Percentiles rank a stretch among this genome's conserved stretches.
Evolutionary conservation across 2,329 filamentous ascomycete genomes (phyloP).

Genomic region (Colletotrichum limetticola): DNA sequence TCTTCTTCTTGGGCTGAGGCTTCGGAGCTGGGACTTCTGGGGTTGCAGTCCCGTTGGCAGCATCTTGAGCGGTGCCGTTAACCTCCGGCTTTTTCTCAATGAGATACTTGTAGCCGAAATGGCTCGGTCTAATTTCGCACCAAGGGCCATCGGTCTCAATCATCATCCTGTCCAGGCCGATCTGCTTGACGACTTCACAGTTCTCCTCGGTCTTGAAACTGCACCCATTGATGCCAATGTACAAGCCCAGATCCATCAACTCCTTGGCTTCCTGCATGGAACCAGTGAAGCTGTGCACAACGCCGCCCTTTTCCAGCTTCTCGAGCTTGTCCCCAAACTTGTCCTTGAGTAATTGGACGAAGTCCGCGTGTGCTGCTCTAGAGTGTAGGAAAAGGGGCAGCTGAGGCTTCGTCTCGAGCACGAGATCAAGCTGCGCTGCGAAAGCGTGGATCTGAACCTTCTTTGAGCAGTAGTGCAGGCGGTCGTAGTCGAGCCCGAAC

Average conservation of each 20-base stretch:
- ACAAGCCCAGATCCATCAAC: conserved; percentile 81
- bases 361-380: conserved; percentile 86
- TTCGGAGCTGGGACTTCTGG: conserved; percentile 36
- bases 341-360: conserved; percentile 75
- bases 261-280: conserved; percentile 85
- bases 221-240: conserved; percentile 97
- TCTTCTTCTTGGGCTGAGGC: conserved; percentile 55
- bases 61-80: conserved; percentile 37
- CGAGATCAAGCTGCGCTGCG: conserved; percentile 82
- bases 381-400: conserved; percentile 94
- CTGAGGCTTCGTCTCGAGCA: conserved; percentile 74
- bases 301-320: conserved; percentile 76
- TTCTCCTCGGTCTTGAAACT: conserved; percentile 96
- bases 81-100: conserved; percentile 52
- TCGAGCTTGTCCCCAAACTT: conserved; percentile 69
- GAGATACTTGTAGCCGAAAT: conserved; percentile 82
- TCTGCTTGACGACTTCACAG: conserved; percentile 81
- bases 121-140: conserved; percentile 92
- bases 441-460: conserved; percentile 88
- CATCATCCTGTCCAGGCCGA: conserved; percentile 85
- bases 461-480: conserved; percentile 83
- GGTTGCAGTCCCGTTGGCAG: conserved; percentile 29
- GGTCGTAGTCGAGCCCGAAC: conserved; percentile 96
- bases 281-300: conserved; percentile 97
- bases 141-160: conserved; percentile 98